Base-by-base conservation (phyloP, 306 rosid species). In the Crataegus laevigata region DNA sequence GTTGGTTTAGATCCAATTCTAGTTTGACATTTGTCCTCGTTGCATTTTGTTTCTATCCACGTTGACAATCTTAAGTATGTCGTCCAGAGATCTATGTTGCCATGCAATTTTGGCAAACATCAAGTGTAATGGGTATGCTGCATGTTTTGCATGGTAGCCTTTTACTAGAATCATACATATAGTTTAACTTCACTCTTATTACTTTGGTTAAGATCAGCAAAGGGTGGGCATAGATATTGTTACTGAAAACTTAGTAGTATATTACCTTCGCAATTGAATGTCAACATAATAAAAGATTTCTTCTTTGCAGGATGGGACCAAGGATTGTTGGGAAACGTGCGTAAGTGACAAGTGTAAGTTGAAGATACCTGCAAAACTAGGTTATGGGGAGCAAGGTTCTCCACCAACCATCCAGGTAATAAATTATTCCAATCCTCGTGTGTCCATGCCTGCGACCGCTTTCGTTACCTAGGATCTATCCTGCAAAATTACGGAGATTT, bases 341-440 rank as follows among this genome's bases (percentile, higher is more conserved):
- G 80, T 92, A n/a, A n/a, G n/a, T n/a, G n/a, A n/a, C n/a, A n/a
- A n/a, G n/a, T n/a, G n/a, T n/a, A 1, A 94, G 87, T 73, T 94
- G 88, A 92, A 88, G 85, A 94, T 94, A 75, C 99, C 99, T 61
- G 72, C 99, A 66, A 88, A 89, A 73, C 96, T 94, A 66, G 99
- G 99, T 14, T 94, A 94, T 78, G 99, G 99, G 38, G 91, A 84
- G 50, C 89, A 88, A 68, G 99, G 99, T 42, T 90, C 97, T 71
- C 97, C 96, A 69, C 97, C 99, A 34, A 87, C 91, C 68, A 92
- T 94, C 77, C 97, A 77, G 99, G 98, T 94, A 76, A 68, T 68
- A 55, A 58, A 25, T 71, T 74, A 34, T 34, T 52, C 74, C 26
- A 26, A 3, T 81, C 76, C 36, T 65, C 26, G 73, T 1, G 24